A percentile compares a stretch with the other conserved stretches of the same genome.
Evolutionary conservation across 2,329 filamentous ascomycete species (phyloP).

Genomic region (Pseudocercospora fijiensis): DNA sequence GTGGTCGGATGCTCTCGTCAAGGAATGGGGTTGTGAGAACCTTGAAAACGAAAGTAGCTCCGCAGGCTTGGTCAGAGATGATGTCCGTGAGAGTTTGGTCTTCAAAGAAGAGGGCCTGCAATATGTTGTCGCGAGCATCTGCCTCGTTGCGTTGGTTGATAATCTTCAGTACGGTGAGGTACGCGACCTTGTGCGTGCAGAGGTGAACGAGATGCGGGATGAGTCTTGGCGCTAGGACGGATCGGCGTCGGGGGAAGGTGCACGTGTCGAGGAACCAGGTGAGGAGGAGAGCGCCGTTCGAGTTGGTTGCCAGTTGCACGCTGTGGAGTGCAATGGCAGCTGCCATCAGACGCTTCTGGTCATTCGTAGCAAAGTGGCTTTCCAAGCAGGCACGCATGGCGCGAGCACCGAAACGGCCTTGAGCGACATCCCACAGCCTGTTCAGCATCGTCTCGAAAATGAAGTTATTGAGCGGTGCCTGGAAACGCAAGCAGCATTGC

Average conservation of each 20-base stretch:
- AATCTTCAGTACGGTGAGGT: conserved; percentile 93
- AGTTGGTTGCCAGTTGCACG: conserved; percentile 92
- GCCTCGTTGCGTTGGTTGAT: conserved; percentile 96
- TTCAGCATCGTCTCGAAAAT: conserved; percentile 97
- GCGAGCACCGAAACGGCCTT: conserved; percentile 89
- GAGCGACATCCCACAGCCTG: conserved; percentile 87
- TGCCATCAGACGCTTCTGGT: conserved; percentile 92
- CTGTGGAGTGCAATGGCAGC: conserved; percentile 95
- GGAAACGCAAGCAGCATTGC: conserved; percentile 93
- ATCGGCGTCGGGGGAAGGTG: conserved; percentile 87
- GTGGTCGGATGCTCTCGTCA: conserved; percentile 81
- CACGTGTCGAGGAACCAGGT: conserved; percentile 99
- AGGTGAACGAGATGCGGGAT: conserved; percentile 91
- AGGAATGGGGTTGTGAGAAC: conserved; percentile 96
- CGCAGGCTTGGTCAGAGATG: conserved; percentile 84
- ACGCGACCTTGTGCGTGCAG: conserved; percentile 98
- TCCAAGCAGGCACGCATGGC: conserved; percentile 97
- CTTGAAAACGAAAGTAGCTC: conserved; percentile 96
- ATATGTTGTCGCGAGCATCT: conserved; percentile 84
- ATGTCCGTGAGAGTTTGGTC: conserved; percentile 88
- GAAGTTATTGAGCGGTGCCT: conserved; percentile 84
- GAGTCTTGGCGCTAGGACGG: conserved; percentile 85
- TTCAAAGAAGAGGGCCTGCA: conserved; percentile 91
- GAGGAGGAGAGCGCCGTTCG: conserved; percentile 87
- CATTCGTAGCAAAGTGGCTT: conserved; percentile 90